These are phyloP conservation scores for Mycosphaerella sp. DNA, from an alignment of 2,329 filamentous ascomycete genomes.

Conservation along the genomic window DNA sequence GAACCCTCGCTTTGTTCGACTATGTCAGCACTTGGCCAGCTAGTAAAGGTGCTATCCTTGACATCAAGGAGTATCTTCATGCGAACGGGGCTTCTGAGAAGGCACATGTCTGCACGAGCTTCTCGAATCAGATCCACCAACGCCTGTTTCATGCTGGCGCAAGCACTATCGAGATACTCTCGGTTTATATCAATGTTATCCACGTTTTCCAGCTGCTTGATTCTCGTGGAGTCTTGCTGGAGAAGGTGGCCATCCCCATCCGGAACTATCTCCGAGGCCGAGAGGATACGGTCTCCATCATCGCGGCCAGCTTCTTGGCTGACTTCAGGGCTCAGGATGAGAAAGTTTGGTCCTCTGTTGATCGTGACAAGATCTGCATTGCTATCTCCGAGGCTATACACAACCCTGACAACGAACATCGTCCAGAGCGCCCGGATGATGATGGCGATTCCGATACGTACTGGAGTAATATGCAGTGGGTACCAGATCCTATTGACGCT, in stretches of 20 bases:
- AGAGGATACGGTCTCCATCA: slow-evolving; percentile 71
- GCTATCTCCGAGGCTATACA: slow-evolving; percentile 64
- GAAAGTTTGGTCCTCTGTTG: slow-evolving; percentile 29
- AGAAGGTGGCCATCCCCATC: slow-evolving; percentile 65
- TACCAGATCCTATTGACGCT: slow-evolving; percentile 87
- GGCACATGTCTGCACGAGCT: slow-evolving; percentile 62
- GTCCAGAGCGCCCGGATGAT: background rate
- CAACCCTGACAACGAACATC: slow-evolving; percentile 48
- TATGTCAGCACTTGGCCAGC: slow-evolving; percentile 71
- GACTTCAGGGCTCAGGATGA: slow-evolving; percentile 26
- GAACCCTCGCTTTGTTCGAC: slow-evolving; percentile 69
- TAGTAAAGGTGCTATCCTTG: slow-evolving; percentile 65
- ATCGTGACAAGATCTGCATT: slow-evolving; percentile 49
- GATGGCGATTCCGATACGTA: slow-evolving; percentile 39
- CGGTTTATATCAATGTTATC: slow-evolving; percentile 74
- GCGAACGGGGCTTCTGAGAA: slow-evolving; percentile 64
- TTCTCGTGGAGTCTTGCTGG: slow-evolving; percentile 68
- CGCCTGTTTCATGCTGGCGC: slow-evolving; percentile 68
- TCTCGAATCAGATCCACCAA: slow-evolving; percentile 58
- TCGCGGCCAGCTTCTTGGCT: slow-evolving; percentile 64
- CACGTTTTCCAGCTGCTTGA: slow-evolving; percentile 69
- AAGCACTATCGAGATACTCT: slow-evolving; percentile 68
- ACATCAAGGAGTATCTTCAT: slow-evolving; percentile 60
- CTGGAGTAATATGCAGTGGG: slow-evolving; percentile 90
- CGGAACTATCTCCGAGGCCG: slow-evolving; percentile 70